Evolutionary conservation across 2,329 filamentous ascomycete genomes (phyloP), one percentile per base, ranked within the genome.

Genomic region (Cryphonectria parasitica): DNA sequence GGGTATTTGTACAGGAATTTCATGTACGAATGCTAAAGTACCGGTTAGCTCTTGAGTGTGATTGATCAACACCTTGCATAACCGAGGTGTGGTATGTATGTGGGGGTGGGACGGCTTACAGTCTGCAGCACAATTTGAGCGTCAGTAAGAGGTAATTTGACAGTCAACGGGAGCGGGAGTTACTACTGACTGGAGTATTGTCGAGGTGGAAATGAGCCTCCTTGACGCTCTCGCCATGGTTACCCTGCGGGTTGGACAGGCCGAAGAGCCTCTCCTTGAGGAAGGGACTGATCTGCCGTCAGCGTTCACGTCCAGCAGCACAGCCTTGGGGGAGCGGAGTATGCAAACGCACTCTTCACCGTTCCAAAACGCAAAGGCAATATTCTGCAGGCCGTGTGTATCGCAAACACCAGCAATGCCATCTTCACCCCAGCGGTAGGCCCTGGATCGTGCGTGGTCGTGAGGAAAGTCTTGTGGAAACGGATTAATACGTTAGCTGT

Each of bases 1-100:
- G 96, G 96, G 77, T 98, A 97, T 82, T 98, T 98, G 88, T 98
- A 98, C 75, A 98, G 90, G 78, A 91, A 97, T 81, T 98, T 98
- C 95, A 98, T 98, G 85, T 98, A 98, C 39, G 95, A 97, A 82
- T 98, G 95, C 92, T 95, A 79, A 41, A 71, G 70, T 68, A 34
- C 70, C 11, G 36, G 73, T 77, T 74, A 75, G 66, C 52, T 66
- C 6, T 60, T 15, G 15, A 39, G 67, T 70, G 66, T 70, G 11
- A 34, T 60, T 19, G 28, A 49, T 49, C 45, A 56, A 41, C 19
- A 25, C 28, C 13, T 34, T 31, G 31, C 34, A n/a, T 8, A 28
- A n/a, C 25, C 28, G 36, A 11, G 36, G 10, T 11, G 36, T 39
- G 36, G 36, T 13, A 10, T 39, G 36, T 13, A 10, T 36, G 36